Base-by-base conservation (phyloP, 805 yeast species). In the Yarrowia sp. region DNA sequence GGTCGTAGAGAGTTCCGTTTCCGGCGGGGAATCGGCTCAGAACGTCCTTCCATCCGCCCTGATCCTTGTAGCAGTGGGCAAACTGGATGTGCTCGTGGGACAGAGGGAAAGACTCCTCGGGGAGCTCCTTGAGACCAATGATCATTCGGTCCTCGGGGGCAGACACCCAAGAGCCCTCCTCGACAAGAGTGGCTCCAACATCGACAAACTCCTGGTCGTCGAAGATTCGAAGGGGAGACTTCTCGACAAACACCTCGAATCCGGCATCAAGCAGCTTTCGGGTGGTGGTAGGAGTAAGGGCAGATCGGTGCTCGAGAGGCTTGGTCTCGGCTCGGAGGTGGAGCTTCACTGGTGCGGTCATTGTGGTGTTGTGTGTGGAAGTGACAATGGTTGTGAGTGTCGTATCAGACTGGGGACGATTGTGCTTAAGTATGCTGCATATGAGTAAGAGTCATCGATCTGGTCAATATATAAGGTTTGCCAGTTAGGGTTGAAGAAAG, bases 61-160 rank as follows among this genome's bases (percentile, higher is more conserved):
- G 99, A 80, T 94, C 86, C 82, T 95, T 95, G 82, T 95, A 95
- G 82, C 99, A 95, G 80, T 95, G 99, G 52, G 99, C 99, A 80
- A 95, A 95, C 81, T 95, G 98, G 72, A 95, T 91, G 79, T 95
- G 99, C 78, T 93, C 97, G 78, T 95, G 98, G 64, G 90, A 85
- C 70, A 95, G 85, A 20, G 99, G 99, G 86, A 94, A 95, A 38
- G 86, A 83, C 70, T 88, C 90, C 79, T 93, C 98, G 46, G 97
- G 97, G 76, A 95, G 84, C 79, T 95, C 99, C 80, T 95, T 95
- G 81, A 95, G 86, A 0, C 99, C 99, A 73, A 91, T 83, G 72
- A 95, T 91, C 71, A 94, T 86, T 77, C 98, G 85, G 73, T 94
- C 96, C 70, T 83, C 82, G 71, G 99, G 98, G 42, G 99, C 98